phyloP scores from a whole-genome alignment of 1,139 yeast species.

The Hansenula lynferdii region DNA sequence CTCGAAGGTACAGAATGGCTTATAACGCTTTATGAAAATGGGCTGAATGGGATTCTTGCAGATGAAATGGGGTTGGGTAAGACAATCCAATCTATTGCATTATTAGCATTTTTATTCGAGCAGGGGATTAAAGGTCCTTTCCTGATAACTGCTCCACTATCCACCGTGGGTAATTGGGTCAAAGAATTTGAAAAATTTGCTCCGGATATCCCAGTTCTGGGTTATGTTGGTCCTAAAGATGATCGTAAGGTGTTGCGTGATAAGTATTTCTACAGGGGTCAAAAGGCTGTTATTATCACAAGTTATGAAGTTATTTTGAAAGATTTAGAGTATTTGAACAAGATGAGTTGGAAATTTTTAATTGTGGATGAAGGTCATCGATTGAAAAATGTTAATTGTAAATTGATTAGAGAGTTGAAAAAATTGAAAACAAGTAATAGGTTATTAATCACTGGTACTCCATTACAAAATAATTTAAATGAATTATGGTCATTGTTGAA shows the following conservation, averaged over 20 bases:
- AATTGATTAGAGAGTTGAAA: slow-evolving; percentile 66
- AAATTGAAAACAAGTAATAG: slow-evolving; percentile 63
- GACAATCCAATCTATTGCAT: slow-evolving; percentile 80
- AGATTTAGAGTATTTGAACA: slow-evolving; percentile 52
- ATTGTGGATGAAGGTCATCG: slow-evolving; percentile 98
- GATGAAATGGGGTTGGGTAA: slow-evolving; percentile 98
- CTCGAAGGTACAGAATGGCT: slow-evolving; percentile 91
- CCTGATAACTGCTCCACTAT: slow-evolving; percentile 80
- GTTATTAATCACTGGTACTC: slow-evolving; percentile 85
- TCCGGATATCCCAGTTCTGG: slow-evolving; percentile 58
- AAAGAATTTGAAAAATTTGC: slow-evolving; percentile 69
- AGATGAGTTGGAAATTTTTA: slow-evolving; percentile 68
- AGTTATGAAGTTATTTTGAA: slow-evolving; percentile 77
- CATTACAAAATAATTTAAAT: slow-evolving; percentile 81
- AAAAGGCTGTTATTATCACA: slow-evolving; percentile 53
- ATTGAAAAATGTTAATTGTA: slow-evolving; percentile 75
- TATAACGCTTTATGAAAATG: slow-evolving; percentile 83
- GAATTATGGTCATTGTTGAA: slow-evolving; percentile 90
- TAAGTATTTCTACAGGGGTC: slow-evolving; percentile 24
- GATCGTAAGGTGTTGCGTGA: slow-evolving; percentile 42
- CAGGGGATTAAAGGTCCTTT: slow-evolving; percentile 83
- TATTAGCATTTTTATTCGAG: slow-evolving; percentile 72
- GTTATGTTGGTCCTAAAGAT: slow-evolving; percentile 62
- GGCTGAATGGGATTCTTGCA: slow-evolving; percentile 89
- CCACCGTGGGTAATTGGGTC: slow-evolving; percentile 84